Percentiles rank a stretch among this genome's conserved stretches.
Conservation (phyloP, 805 yeast genomes). For the Kuraishia molischiana region DNA sequence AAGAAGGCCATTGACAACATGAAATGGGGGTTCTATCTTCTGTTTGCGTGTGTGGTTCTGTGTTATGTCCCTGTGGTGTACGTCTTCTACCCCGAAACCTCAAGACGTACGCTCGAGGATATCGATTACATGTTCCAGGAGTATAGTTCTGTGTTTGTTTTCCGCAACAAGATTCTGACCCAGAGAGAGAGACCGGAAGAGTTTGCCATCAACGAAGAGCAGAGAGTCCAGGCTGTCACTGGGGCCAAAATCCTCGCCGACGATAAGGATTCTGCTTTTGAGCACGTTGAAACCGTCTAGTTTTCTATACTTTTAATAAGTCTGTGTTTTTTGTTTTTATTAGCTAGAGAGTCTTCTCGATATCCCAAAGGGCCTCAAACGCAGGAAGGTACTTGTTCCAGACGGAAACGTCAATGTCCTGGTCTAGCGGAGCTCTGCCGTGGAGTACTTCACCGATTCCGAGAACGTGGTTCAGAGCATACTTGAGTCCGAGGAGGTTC, state of each 20-base stretch:
- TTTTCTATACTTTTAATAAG: neutral
- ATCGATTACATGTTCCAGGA: conserved; percentile 48
- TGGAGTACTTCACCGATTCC: conserved; percentile 29
- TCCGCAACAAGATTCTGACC: conserved; percentile 1
- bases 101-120: conserved; percentile 68
- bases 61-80: conserved; percentile 51
- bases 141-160: conserved; percentile 2
- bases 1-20: conserved; percentile 44
- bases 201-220: neutral
- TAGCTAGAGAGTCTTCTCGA: conserved; percentile 4
- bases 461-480: conserved; percentile 22
- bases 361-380: conserved; percentile 6
- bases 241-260: neutral
- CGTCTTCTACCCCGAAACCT: conserved; percentile 70
- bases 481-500: conserved; percentile 35
- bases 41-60: conserved; percentile 59
- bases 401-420: conserved; percentile 18
- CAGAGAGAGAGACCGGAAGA: conserved; percentile 3
- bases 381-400: conserved; percentile 17
- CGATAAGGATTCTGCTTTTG: neutral
- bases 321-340: neutral
- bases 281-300: neutral
- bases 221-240: conserved; percentile 1
- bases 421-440: conserved; percentile 37
- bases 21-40: conserved; percentile 58